A percentile compares a stretch with the other conserved stretches of the same genome.
phyloP scores from a whole-genome alignment of 1,284 basidiomycete species.

The Ganoderma sp. region DNA sequence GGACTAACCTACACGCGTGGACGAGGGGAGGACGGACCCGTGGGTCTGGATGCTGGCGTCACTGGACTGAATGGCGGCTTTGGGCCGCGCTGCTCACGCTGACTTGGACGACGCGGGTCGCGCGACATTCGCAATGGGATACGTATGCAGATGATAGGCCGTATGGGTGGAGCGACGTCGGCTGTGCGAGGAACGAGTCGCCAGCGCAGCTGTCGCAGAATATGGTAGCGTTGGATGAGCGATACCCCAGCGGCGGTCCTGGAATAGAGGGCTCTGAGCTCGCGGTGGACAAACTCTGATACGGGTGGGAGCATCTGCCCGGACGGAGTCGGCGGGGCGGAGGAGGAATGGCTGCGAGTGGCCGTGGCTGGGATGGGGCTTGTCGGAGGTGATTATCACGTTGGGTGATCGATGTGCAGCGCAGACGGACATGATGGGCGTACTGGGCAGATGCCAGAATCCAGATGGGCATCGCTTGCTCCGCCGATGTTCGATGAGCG shows the following conservation, averaged over 20 bases:
- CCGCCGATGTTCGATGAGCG: constrained; percentile 38
- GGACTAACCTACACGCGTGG: background rate
- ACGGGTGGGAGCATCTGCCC: background rate
- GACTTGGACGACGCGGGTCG: constrained; percentile 7
- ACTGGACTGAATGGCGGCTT: constrained; percentile 3
- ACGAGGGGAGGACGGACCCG: background rate
- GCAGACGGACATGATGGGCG: constrained; percentile 7
- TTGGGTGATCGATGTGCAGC: constrained; percentile 27
- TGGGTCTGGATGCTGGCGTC: background rate
- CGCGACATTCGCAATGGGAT: constrained; percentile 25
- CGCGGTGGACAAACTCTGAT: background rate
- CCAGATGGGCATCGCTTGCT: constrained; percentile 27
- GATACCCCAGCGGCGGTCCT: background rate
- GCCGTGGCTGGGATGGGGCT: background rate
- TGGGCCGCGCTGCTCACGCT: constrained; percentile 22
- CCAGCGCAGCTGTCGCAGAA: background rate
- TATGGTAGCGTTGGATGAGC: background rate
- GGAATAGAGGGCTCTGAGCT: background rate
- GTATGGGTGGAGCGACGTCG: constrained; percentile 3
- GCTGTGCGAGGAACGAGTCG: background rate
- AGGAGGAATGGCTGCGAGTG: background rate
- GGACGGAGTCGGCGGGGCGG: background rate
- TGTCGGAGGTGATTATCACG: constrained; percentile 28
- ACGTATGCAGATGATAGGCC: constrained; percentile 2
- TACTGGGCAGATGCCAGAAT: constrained; percentile 7